Conservation (phyloP, 2,329 filamentous ascomycete species). For the Verticillium nubilum region DNA sequence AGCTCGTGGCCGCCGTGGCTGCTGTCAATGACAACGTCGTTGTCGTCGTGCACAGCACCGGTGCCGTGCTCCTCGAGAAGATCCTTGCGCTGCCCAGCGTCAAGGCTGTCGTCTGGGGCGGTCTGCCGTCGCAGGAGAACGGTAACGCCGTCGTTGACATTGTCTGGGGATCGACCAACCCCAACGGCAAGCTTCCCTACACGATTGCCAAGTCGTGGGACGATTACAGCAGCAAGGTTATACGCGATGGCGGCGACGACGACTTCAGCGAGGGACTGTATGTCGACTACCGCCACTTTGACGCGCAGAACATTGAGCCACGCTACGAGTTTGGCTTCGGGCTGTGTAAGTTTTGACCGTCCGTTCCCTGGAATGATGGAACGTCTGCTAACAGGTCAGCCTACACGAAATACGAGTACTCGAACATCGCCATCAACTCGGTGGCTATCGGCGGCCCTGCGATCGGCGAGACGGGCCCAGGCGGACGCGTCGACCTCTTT, state of each 20-base stretch:
- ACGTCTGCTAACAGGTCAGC: slow-evolving; percentile 30
- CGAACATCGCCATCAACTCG: slow-evolving; percentile 37
- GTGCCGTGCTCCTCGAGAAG: slow-evolving; percentile 53
- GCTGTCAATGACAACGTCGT: slow-evolving; percentile 54
- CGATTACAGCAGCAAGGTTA: slow-evolving; percentile 38
- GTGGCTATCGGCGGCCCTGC: slow-evolving; percentile 32
- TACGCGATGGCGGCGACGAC: slow-evolving; percentile 30
- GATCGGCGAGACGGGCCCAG: slow-evolving; percentile 30
- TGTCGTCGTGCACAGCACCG: slow-evolving; percentile 58
- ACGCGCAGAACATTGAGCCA: slow-evolving; percentile 48
- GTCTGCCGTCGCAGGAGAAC: slow-evolving; percentile 69
- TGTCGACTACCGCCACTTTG: slow-evolving; percentile 61
- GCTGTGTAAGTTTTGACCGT: slow-evolving; percentile 35
- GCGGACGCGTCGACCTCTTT: slow-evolving; percentile 40
- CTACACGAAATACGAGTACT: slow-evolving; percentile 64
- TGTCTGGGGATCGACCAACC: slow-evolving; percentile 54
- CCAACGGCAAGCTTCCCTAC: slow-evolving; percentile 43
- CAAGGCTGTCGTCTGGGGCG: slow-evolving; percentile 70
- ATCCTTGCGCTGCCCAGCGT: slow-evolving; percentile 62
- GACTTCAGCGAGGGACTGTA: slow-evolving; percentile 55
- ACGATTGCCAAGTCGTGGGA: slow-evolving; percentile 41
- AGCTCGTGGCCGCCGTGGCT: slow-evolving; percentile 56
- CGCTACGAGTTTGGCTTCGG: slow-evolving; percentile 62
- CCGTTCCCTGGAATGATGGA: neutral
- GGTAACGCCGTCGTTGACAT: slow-evolving; percentile 71